A percentile compares a stretch with the other conserved stretches of the same genome.
Evolutionary conservation across 1,284 basidiomycete species (phyloP).

Genomic region (Pseudozyma hubeiensis): DNA sequence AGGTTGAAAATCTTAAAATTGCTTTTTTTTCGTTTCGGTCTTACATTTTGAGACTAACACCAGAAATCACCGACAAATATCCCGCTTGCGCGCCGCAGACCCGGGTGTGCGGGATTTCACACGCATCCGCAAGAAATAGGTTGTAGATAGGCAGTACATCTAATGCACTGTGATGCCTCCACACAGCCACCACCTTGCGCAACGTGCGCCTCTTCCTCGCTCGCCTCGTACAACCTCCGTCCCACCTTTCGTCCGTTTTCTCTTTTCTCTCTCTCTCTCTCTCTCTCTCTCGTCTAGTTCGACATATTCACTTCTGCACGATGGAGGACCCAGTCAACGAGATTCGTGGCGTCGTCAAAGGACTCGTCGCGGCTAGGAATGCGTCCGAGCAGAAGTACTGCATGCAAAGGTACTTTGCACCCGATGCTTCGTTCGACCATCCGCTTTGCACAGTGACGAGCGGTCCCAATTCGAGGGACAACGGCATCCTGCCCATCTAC

Average conservation of each 20-base stretch:
- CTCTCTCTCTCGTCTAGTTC: too few relatives aligned
- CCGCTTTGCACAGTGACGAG: constrained; percentile 60
- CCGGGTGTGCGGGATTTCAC: too few relatives aligned
- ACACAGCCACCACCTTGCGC: too few relatives aligned
- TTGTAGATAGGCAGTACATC: neutral
- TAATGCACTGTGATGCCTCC: neutral
- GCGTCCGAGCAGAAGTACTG: constrained; percentile 60
- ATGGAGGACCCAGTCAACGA: constrained; percentile 65
- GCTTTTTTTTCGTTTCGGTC: too few relatives aligned
- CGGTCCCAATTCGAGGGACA: constrained; percentile 59
- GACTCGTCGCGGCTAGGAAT: constrained; percentile 59
- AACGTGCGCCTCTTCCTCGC: too few relatives aligned
- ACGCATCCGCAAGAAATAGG: neutral
- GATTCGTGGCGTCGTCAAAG: constrained; percentile 60
- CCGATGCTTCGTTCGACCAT: constrained; percentile 66
- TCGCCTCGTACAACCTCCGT: too few relatives aligned
- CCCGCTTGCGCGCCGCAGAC: too few relatives aligned
- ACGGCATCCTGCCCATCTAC: constrained; percentile 63
- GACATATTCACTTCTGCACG: constrained; percentile 2
- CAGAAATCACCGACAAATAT: too few relatives aligned
- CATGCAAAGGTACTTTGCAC: constrained; percentile 59
- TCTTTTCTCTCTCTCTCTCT: too few relatives aligned
- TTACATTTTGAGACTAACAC: too few relatives aligned
- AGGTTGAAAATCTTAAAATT: too few relatives aligned
- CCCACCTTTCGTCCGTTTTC: too few relatives aligned